These are phyloP conservation scores for Emergomyces orientalis DNA, from an alignment of 2,329 filamentous ascomycete species.

Conservation along the genomic window DNA sequence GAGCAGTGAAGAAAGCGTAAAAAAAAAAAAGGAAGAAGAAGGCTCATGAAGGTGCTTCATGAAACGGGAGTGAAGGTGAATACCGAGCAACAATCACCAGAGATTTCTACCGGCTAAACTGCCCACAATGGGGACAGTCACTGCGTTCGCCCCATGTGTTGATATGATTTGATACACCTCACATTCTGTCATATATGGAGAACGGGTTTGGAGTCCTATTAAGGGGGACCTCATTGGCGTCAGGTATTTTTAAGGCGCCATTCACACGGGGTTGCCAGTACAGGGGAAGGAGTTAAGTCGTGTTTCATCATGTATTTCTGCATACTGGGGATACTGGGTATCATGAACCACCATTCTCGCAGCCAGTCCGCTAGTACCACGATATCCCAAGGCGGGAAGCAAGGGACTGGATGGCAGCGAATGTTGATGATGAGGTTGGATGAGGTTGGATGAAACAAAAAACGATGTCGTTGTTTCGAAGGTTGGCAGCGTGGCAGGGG, in stretches of 20 bases:
- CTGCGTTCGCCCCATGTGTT: not conserved
- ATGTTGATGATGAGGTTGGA: conserved; percentile 9
- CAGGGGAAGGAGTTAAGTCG: too few relatives aligned
- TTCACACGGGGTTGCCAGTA: conserved; percentile 1
- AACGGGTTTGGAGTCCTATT: not conserved
- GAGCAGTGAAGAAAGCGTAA: not conserved
- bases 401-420: conserved; percentile 17
- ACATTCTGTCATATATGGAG: not conserved
- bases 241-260: not conserved
- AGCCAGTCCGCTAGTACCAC: not conserved
- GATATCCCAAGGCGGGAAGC: not conserved
- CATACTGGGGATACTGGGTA: conserved; percentile 2
- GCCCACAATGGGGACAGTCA: not conserved
- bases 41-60: conserved; percentile 12
- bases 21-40: not conserved
- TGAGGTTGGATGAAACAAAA: not conserved
- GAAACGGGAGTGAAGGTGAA: conserved; percentile 17
- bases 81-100: conserved; percentile 16
- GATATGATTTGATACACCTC: not conserved
- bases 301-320: conserved; percentile 3
- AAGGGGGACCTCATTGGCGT: not conserved
- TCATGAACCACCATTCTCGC: not conserved
- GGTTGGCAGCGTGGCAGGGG: not conserved
- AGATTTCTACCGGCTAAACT: conserved; percentile 6
- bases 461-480: conserved; percentile 11